These are phyloP conservation scores for Septoria linicola DNA, from an alignment of 2,329 filamentous ascomycete species.

Conservation along the genomic window DNA sequence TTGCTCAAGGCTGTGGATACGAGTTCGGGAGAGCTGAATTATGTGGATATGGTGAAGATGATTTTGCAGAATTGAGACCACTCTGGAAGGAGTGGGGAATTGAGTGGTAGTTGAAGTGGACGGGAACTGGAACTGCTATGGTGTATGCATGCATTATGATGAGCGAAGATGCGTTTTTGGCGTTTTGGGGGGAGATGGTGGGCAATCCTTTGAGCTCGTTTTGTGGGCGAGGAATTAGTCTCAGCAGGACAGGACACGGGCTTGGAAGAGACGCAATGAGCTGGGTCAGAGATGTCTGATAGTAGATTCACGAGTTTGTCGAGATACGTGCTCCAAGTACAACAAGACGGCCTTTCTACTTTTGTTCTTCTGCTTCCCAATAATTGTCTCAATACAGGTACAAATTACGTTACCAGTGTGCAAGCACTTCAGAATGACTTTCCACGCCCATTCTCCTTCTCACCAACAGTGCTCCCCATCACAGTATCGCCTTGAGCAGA, in stretches of 20 bases:
- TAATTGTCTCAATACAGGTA: no score
- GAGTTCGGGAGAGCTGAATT: conserved; percentile 94
- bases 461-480: not conserved
- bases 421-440: no score
- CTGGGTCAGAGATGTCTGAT: no score
- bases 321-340: not conserved
- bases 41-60: conserved; percentile 58
- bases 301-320: no score
- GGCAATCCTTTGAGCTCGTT: no score
- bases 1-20: conserved; percentile 97
- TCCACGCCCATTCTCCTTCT: not conserved
- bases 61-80: conserved; percentile 41
- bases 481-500: conserved; percentile 6
- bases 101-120: no score
- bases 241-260: no score
- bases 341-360: not conserved
- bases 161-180: not conserved
- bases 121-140: not conserved
- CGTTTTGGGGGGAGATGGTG: not conserved
- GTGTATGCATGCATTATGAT: conserved; percentile 8
- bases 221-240: no score
- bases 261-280: no score
- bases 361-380: no score
- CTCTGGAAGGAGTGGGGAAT: not conserved
- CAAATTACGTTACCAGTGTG: no score